phyloP scores from a whole-genome alignment of 768 basidiomycete genomes.

The Trametes gibbosa region DNA sequence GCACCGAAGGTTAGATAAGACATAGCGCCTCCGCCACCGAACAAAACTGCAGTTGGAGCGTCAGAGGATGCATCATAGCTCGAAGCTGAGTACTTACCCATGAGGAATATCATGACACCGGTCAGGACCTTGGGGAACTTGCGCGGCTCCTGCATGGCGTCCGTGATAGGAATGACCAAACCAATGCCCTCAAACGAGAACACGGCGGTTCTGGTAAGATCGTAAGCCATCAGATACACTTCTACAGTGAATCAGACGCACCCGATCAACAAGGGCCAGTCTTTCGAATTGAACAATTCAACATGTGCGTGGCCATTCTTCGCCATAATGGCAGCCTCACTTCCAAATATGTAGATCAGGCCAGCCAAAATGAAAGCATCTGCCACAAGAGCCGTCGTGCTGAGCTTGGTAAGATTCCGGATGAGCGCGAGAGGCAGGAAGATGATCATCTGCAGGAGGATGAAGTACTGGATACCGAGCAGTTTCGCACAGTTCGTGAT shows the following conservation, averaged over 20 bases:
- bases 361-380: slow-evolving; percentile 95
- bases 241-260: slow-evolving; percentile 35
- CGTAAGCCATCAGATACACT: slow-evolving; percentile 5
- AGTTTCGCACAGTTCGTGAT: slow-evolving; percentile 70
- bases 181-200: slow-evolving; percentile 99
- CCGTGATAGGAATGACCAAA: slow-evolving; percentile 93
- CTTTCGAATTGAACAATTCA: slow-evolving; percentile 81
- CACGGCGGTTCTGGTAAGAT: slow-evolving; percentile 79
- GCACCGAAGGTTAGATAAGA: slow-evolving; percentile 88
- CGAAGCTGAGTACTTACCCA: slow-evolving; percentile 42
- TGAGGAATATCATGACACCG: slow-evolving; percentile 87
- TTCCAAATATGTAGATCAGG: slow-evolving; percentile 81
- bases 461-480: slow-evolving; percentile 75
- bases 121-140: slow-evolving; percentile 89
- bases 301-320: slow-evolving; percentile 74
- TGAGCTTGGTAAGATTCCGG: slow-evolving; percentile 92
- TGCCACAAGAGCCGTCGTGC: slow-evolving; percentile 86
- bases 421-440: slow-evolving; percentile 90
- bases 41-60: slow-evolving; percentile 51
- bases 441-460: slow-evolving; percentile 77
- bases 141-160: slow-evolving; percentile 93
- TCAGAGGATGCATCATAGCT: neutral
- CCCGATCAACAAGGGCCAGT: slow-evolving; percentile 93
- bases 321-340: slow-evolving; percentile 71
- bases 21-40: slow-evolving; percentile 84